Conservation (phyloP, 1,284 basidiomycete species). For the Naganishia albida region DNA sequence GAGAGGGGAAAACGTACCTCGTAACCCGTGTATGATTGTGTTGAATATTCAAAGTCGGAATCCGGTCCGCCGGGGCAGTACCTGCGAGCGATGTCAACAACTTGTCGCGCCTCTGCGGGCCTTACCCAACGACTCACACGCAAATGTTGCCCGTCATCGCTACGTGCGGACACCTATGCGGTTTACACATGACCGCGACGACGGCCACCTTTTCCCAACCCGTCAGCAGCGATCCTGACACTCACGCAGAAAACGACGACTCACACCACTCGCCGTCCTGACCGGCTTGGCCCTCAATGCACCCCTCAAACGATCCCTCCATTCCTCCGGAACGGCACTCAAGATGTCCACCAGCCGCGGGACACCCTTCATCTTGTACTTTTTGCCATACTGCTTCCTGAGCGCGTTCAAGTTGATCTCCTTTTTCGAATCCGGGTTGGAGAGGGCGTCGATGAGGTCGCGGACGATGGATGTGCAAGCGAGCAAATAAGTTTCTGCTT, state of each 20-base stretch:
- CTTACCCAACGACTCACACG: conserved; percentile 63
- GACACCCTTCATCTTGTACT: conserved; percentile 79
- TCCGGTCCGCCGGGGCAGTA: conserved; percentile 99
- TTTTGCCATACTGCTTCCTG: conserved; percentile 84
- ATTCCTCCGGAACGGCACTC: conserved; percentile 95
- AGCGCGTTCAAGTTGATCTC: conserved; percentile 76
- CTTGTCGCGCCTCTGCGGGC: conserved; percentile 13
- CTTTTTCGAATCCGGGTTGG: conserved; percentile 35
- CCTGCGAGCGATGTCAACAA: conserved; percentile 53
- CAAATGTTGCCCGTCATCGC: conserved; percentile 99
- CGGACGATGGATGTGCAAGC: conserved; percentile 93
- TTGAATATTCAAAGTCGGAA: conserved; percentile 99
- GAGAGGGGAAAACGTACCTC: conserved; percentile 56
- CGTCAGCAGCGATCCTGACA: neutral
- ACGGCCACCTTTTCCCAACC: conserved; percentile 76
- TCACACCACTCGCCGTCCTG: conserved; percentile 91
- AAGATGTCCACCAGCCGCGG: conserved; percentile 97
- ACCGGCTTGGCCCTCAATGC: conserved; percentile 93
- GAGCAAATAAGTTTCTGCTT: conserved; percentile 85
- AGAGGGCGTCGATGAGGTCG: conserved; percentile 72
- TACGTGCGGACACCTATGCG: conserved; percentile 98
- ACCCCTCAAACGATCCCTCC: conserved; percentile 86
- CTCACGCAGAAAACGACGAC: conserved; percentile 49
- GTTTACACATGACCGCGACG: conserved; percentile 99
- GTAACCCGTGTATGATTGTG: conserved; percentile 95